These are phyloP conservation scores for Solanum chilense DNA, from an alignment of 257 asterid species.

Conservation along the genomic window DNA sequence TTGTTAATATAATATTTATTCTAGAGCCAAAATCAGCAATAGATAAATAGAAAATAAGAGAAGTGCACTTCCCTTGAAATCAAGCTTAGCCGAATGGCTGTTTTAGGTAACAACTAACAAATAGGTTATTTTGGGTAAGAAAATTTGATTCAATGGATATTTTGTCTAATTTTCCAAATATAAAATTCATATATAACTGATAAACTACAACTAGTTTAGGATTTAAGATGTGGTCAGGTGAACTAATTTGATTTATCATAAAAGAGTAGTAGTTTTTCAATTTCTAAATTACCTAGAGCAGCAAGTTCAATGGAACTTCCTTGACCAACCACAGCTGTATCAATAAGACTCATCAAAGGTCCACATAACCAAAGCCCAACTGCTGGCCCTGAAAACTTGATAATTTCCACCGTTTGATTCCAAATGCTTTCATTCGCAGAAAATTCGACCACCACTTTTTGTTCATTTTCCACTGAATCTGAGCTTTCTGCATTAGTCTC, in stretches of 20 bases:
- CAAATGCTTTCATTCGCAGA: slow-evolving; percentile 47
- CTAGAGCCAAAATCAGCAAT: no score
- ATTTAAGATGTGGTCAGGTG: no score
- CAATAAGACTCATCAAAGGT: slow-evolving; percentile 92
- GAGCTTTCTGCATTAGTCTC: neutral
- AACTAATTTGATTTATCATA: neutral
- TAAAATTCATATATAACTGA: no score
- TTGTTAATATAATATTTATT: no score
- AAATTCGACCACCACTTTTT: slow-evolving; percentile 24
- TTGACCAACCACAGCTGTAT: slow-evolving; percentile 89
- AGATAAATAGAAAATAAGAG: no score
- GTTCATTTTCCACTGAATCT: slow-evolving; percentile 3
- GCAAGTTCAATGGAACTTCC: slow-evolving; percentile 90
- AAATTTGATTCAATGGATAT: no score
- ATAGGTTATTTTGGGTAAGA: no score
- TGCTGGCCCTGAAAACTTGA: slow-evolving; percentile 95
- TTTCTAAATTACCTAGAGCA: slow-evolving; percentile 57
- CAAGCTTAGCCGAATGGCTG: no score
- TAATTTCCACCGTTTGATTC: slow-evolving; percentile 71
- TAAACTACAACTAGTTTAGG: no score
- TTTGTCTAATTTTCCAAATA: no score
- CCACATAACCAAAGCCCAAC: slow-evolving; percentile 90
- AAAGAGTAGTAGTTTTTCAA: neutral
- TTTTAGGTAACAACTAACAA: no score
- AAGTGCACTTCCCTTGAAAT: no score